phyloP scores from a whole-genome alignment of 495 filamentous ascomycete species.

The Aspergillus bertholletiae region DNA sequence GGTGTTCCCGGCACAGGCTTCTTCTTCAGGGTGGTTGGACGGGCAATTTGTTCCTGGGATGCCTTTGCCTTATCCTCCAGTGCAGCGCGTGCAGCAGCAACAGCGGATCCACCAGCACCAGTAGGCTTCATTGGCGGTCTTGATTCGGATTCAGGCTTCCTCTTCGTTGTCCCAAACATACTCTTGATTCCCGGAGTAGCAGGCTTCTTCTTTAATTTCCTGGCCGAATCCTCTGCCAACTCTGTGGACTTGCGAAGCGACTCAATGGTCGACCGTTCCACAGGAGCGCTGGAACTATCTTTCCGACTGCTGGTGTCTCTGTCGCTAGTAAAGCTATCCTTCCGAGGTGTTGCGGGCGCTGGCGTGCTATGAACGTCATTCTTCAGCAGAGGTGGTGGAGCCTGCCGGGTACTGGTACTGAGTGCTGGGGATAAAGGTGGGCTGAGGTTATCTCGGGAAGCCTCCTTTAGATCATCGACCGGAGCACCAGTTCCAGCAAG shows the following conservation, averaged over 20 bases:
- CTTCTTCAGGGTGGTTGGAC: constrained; percentile 30
- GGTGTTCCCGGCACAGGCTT: constrained; percentile 30
- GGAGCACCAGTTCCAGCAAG: constrained; percentile 61
- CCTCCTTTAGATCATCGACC: constrained; percentile 19
- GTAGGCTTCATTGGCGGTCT: constrained; percentile 36
- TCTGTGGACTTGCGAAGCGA: constrained; percentile 25
- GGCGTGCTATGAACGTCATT: constrained; percentile 15
- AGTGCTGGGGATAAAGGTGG: constrained; percentile 10
- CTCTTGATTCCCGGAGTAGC: constrained; percentile 44
- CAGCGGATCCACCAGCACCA: constrained; percentile 34
- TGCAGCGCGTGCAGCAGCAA: constrained; percentile 51
- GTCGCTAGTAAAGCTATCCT: constrained; percentile 2
- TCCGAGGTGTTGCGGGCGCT: constrained; percentile 5
- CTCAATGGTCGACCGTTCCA: constrained; percentile 20
- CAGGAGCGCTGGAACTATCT: constrained; percentile 15
- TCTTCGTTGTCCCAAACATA: constrained; percentile 44
- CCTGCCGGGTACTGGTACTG: constrained; percentile 24
- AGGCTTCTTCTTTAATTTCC: constrained; percentile 48
- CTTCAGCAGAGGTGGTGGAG: constrained; percentile 28
- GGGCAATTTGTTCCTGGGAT: constrained; percentile 27
- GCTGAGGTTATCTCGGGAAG: constrained; percentile 8
- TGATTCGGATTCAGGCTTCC: constrained; percentile 27
- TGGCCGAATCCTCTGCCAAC: constrained; percentile 26
- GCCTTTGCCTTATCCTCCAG: constrained; percentile 41
- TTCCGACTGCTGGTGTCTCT: constrained; percentile 4